Evolutionary conservation across 2,329 filamentous ascomycete species (phyloP).

Genomic region (Calonectria pseudoturangicola): DNA sequence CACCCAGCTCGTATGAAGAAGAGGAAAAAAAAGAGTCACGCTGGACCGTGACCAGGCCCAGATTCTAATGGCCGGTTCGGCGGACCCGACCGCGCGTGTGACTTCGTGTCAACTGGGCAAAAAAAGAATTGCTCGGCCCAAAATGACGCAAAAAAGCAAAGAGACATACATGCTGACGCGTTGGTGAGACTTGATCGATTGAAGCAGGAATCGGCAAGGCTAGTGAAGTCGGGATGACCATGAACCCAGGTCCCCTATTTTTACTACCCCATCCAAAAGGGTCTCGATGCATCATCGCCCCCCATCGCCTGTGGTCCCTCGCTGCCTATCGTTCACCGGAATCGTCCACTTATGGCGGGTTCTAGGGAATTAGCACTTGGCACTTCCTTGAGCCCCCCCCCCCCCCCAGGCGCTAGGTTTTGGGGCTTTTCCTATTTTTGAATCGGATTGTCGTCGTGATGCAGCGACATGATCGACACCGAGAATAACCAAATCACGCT

Average conservation of each 20-base stretch:
- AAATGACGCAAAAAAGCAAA: conserved; percentile 20
- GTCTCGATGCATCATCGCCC: neutral
- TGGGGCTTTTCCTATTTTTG: too few relatives aligned
- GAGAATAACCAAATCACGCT: too few relatives aligned
- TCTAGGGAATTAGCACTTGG: neutral
- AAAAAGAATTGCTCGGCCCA: neutral
- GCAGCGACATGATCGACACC: too few relatives aligned
- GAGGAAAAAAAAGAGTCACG: neutral
- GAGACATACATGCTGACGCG: conserved; percentile 10
- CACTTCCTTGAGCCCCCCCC: neutral
- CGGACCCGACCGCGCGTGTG: conserved; percentile 8
- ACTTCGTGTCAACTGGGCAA: neutral
- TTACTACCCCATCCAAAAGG: neutral
- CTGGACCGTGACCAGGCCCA: neutral
- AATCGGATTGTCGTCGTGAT: too few relatives aligned
- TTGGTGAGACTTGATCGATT: conserved; percentile 10
- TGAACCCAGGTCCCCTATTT: conserved; percentile 10
- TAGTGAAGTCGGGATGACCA: conserved; percentile 22
- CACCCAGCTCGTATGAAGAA: neutral
- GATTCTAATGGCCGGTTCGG: conserved; percentile 9
- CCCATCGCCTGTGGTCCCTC: neutral
- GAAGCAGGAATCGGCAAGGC: conserved; percentile 10
- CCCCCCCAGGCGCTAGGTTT: too few relatives aligned
- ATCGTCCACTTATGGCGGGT: neutral
- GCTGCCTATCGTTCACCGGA: neutral